Conservation (phyloP, 805 yeast species). For the Hyphopichia homilentoma region DNA sequence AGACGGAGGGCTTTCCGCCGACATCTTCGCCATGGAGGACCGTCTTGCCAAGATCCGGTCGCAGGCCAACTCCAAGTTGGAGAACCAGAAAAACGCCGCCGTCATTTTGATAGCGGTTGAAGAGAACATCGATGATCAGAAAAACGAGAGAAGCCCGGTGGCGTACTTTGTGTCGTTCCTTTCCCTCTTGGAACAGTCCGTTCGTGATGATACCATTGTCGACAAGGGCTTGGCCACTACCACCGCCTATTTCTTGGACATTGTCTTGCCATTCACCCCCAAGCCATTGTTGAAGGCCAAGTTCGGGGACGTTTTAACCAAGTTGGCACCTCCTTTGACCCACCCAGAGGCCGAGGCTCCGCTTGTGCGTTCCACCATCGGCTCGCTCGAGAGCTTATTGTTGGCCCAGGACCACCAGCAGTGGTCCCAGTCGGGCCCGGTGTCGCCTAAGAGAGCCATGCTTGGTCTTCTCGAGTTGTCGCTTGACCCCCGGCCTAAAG, state of each 20-base stretch:
- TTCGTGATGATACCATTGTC: conserved; percentile 43
- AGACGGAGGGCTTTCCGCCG: conserved; percentile 34
- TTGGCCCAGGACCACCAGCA: conserved; percentile 74
- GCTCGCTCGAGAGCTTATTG: conserved; percentile 76
- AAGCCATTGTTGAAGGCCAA: conserved; percentile 64
- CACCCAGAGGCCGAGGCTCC: conserved; percentile 72
- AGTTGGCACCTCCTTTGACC: conserved; percentile 77
- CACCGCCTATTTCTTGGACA: conserved; percentile 76
- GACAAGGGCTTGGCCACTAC: conserved; percentile 69
- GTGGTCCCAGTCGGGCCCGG: conserved; percentile 60
- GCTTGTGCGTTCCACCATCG: conserved; percentile 75
- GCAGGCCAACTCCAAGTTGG: conserved; percentile 75
- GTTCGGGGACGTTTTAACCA: conserved; percentile 73
- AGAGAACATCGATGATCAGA: conserved; percentile 72
- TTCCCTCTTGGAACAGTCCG: conserved; percentile 74
- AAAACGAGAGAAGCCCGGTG: conserved; percentile 59
- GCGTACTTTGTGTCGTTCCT: conserved; percentile 84
- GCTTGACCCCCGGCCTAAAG: conserved; percentile 89
- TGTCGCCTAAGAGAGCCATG: conserved; percentile 80
- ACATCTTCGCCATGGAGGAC: conserved; percentile 52
- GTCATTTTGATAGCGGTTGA: conserved; percentile 85
- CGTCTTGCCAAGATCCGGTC: conserved; percentile 64
- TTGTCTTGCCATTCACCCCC: conserved; percentile 73
- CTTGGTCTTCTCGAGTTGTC: conserved; percentile 74
- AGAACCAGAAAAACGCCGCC: conserved; percentile 83